A percentile compares a stretch with the other conserved stretches of the same genome.
Evolutionary conservation across 164 flowering plant species (phyloP).

Genomic region (Tetracentron sinense): DNA sequence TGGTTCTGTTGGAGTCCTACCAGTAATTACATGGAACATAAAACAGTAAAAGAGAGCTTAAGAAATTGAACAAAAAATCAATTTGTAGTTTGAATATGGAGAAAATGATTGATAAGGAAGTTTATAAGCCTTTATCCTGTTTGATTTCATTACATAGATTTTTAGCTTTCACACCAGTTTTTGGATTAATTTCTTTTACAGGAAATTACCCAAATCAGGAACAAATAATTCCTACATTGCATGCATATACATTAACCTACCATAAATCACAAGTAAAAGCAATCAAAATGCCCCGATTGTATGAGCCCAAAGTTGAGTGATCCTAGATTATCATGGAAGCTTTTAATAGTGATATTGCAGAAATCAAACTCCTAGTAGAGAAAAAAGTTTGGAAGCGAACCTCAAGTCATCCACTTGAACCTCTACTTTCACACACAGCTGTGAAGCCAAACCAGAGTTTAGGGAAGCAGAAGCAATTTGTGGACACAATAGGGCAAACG

Average conservation of each 20-base stretch:
- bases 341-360: background rate
- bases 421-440: conserved; percentile 51
- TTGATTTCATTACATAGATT: background rate
- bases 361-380: background rate
- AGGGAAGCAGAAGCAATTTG: conserved; percentile 39
- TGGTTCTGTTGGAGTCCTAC: background rate
- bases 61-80: background rate
- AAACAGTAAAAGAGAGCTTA: background rate
- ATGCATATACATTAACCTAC: background rate
- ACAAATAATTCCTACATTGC: background rate
- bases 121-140: background rate
- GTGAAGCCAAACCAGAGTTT: conserved; percentile 15
- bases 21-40: background rate
- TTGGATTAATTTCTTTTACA: background rate
- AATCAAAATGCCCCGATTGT: background rate
- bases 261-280: background rate
- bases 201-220: background rate
- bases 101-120: background rate
- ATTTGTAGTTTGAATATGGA: background rate
- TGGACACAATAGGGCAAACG: conserved; percentile 69
- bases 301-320: background rate
- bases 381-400: conserved; percentile 32
- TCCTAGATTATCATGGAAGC: background rate
- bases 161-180: background rate
- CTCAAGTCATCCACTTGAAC: conserved; percentile 85